phyloP scores from a whole-genome alignment of 108 stramenopile species.

The Craspedostauros australis region DNA sequence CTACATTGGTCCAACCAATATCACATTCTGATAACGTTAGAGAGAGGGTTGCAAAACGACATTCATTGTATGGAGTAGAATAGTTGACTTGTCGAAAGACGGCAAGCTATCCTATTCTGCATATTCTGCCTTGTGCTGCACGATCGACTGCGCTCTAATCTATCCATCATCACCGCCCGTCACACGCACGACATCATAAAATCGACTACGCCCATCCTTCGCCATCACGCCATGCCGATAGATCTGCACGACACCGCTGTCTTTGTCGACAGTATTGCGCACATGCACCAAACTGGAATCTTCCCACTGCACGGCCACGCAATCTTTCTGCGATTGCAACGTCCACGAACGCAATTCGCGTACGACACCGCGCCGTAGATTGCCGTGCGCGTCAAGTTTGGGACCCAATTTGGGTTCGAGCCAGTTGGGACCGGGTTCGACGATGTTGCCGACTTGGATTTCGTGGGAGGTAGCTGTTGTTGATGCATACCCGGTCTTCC shows the following conservation, averaged over 20 bases:
- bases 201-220: constrained; percentile 29
- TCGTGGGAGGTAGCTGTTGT: constrained; percentile 2
- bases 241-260: constrained; percentile 17
- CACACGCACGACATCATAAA: no score
- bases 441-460: constrained; percentile 33
- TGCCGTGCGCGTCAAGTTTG: constrained; percentile 4
- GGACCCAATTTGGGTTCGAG: constrained; percentile 38
- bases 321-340: constrained; percentile 35
- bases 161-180: no score
- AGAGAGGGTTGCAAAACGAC: no score
- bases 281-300: constrained; percentile 1
- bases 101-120: no score
- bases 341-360: constrained; percentile 49
- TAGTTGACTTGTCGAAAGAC: no score
- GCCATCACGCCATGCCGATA: constrained; percentile 55
- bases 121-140: no score
- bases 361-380: constrained; percentile 29
- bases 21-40: no score
- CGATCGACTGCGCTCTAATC: no score
- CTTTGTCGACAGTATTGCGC: constrained; percentile 3
- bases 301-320: constrained; percentile 51
- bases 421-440: constrained; percentile 42
- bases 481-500: constrained; percentile 29
- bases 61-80: no score
- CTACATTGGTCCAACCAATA: constrained; percentile 1